A percentile compares a stretch with the other conserved stretches of the same genome.
Conservation (phyloP, 139 green algal species). For the Pedinophyceae sp. region DNA sequence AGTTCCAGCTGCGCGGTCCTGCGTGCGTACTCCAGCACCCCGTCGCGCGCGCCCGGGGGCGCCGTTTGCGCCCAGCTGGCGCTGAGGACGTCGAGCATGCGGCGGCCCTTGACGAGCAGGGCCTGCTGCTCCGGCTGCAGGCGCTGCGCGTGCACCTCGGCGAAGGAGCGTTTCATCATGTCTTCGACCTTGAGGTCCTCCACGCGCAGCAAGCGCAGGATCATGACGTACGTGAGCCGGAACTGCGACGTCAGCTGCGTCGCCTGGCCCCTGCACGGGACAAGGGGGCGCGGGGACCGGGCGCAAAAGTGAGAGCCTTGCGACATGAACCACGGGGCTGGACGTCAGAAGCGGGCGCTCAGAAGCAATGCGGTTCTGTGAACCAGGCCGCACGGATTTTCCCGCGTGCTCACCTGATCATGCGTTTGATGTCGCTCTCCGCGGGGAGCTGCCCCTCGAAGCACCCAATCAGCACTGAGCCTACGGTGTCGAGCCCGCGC, state of each 20-base stretch:
- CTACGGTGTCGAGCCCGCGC: conserved; percentile 69
- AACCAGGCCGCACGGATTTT: too few species aligned
- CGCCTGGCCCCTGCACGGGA: conserved; percentile 32
- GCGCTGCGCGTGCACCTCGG: conserved; percentile 78
- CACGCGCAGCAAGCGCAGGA: conserved; percentile 84
- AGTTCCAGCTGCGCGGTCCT: too few species aligned
- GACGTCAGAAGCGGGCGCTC: too few species aligned
- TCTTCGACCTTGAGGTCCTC: conserved; percentile 95
- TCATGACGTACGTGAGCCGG: conserved; percentile 94
- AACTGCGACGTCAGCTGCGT: conserved; percentile 80
- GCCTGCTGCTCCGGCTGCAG: conserved; percentile 34
- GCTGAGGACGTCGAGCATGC: too few species aligned
- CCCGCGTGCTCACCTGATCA: too few species aligned
- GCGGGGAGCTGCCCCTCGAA: conserved; percentile 45
- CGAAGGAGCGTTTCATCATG: conserved; percentile 86
- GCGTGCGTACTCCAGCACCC: too few species aligned
- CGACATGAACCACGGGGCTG: conserved; percentile 1
- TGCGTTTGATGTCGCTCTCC: conserved; percentile 14
- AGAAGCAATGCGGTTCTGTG: too few species aligned
- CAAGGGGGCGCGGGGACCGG: not conserved
- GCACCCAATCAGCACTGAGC: conserved; percentile 73
- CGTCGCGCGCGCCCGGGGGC: too few species aligned
- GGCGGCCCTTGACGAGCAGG: conserved; percentile 28
- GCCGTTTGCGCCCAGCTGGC: too few species aligned
- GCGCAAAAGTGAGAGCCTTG: not conserved